Conservation (phyloP, 345 rosid species). For the Passiflora organensis region DNA sequence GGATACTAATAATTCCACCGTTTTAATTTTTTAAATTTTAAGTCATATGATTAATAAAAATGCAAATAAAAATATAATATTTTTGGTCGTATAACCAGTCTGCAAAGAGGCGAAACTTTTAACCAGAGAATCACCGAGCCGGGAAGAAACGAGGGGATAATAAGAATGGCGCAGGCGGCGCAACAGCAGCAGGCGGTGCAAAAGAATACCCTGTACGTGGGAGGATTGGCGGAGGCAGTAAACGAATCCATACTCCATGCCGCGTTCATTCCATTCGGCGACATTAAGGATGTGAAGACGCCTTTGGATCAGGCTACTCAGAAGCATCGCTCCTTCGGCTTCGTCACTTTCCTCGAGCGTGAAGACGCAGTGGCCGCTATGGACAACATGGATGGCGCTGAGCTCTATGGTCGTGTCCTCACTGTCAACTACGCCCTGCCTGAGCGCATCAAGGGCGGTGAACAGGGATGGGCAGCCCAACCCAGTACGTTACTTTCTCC, state of each 20-base stretch:
- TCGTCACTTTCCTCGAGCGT: conserved; percentile 86
- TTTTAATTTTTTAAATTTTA: too few relatives aligned
- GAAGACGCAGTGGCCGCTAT: conserved; percentile 90
- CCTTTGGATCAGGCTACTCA: conserved; percentile 97
- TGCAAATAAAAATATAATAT: too few relatives aligned
- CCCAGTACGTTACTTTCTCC: conserved; percentile 75
- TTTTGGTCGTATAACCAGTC: too few relatives aligned
- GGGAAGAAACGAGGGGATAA: background rate
- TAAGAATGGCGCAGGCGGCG: conserved; percentile 9
- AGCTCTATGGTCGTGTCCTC: conserved; percentile 96
- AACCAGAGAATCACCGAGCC: too few relatives aligned
- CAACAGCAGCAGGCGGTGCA: conserved; percentile 49
- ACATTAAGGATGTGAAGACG: conserved; percentile 94
- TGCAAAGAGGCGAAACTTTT: too few relatives aligned
- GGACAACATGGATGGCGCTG: conserved; percentile 98
- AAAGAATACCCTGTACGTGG: conserved; percentile 94
- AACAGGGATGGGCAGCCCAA: conserved; percentile 99
- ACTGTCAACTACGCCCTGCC: conserved; percentile 97
- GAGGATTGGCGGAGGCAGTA: conserved; percentile 94
- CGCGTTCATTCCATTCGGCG: conserved; percentile 94
- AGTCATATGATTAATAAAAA: too few relatives aligned
- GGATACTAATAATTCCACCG: too few relatives aligned
- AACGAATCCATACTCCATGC: conserved; percentile 92
- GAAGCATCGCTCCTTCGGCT: conserved; percentile 95
- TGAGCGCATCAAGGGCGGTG: conserved; percentile 95